Evolutionary conservation across 495 filamentous ascomycete genomes (phyloP).

Genomic region (Xylaria bambusicola): DNA sequence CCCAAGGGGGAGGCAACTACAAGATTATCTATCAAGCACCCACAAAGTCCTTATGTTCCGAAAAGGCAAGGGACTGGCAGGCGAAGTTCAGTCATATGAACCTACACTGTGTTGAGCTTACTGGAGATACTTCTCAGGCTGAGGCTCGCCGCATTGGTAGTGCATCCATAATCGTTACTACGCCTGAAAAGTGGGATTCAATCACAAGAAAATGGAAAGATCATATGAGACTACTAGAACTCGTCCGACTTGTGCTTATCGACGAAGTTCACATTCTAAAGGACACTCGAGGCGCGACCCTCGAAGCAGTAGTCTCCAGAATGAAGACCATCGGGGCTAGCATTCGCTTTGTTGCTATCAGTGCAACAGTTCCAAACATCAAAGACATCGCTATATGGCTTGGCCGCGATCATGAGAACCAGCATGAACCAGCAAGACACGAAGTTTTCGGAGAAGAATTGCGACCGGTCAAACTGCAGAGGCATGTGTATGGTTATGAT

Average conservation of each 20-base stretch:
- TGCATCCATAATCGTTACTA: slow-evolving; percentile 92
- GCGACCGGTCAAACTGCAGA: slow-evolving; percentile 84
- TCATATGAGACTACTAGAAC: slow-evolving; percentile 75
- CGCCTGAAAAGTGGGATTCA: slow-evolving; percentile 98
- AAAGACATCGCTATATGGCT: slow-evolving; percentile 89
- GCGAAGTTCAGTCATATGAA: slow-evolving; percentile 76
- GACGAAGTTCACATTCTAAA: slow-evolving; percentile 97
- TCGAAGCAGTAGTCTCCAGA: slow-evolving; percentile 94
- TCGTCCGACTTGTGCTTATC: slow-evolving; percentile 90
- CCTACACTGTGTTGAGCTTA: slow-evolving; percentile 80
- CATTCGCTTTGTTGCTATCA: slow-evolving; percentile 88
- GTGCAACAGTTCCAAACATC: slow-evolving; percentile 92
- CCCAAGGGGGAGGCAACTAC: slow-evolving; percentile 65
- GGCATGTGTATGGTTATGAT: slow-evolving; percentile 76
- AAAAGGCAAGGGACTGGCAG: slow-evolving; percentile 81
- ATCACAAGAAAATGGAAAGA: slow-evolving; percentile 96
- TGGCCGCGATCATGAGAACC: slow-evolving; percentile 70
- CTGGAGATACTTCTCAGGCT: slow-evolving; percentile 80
- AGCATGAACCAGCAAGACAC: slow-evolving; percentile 66
- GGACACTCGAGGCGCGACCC: slow-evolving; percentile 81
- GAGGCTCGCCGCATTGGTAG: slow-evolving; percentile 74
- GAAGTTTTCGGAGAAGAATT: slow-evolving; percentile 92
- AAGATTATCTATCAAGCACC: slow-evolving; percentile 97
- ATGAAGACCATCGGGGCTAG: slow-evolving; percentile 91
- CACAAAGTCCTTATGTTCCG: slow-evolving; percentile 88